phyloP scores from a whole-genome alignment of 202 grass and related monocot species.

The Elaeis oleifera region DNA sequence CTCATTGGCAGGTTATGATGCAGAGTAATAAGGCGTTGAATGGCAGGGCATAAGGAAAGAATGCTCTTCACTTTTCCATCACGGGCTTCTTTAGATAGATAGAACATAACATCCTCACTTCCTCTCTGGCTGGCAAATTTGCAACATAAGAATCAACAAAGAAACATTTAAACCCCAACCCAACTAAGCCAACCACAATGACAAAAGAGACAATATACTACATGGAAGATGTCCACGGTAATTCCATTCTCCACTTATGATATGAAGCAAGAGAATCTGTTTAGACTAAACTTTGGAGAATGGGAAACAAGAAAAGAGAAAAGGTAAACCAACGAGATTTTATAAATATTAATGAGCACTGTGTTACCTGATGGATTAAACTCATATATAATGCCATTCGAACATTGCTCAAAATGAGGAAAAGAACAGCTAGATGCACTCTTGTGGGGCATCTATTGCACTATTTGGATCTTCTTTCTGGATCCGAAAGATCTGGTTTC shows the following conservation, averaged over 20 bases:
- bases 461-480: conserved; percentile 21
- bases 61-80: conserved; percentile 52
- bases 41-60: conserved; percentile 95
- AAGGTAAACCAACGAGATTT: neutral
- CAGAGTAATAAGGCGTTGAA: conserved; percentile 93
- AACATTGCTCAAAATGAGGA: conserved; percentile 71
- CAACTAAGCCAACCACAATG: neutral
- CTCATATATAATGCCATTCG: conserved; percentile 89
- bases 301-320: neutral
- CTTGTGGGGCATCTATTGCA: conserved; percentile 23
- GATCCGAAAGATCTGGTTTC: conserved; percentile 12
- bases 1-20: conserved; percentile 73
- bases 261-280: no score
- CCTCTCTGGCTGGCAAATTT: conserved; percentile 57
- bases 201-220: conserved; percentile 4
- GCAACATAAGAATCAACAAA: conserved; percentile 14
- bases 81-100: conserved; percentile 72
- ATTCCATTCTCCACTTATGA: neutral
- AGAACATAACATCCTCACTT: conserved; percentile 82
- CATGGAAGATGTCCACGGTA: neutral
- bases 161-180: no score
- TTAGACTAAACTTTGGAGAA: neutral
- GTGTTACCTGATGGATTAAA: conserved; percentile 69
- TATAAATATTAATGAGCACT: neutral
- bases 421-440: conserved; percentile 47